A percentile compares a stretch with the other conserved stretches of the same genome.
phyloP scores from a whole-genome alignment of 1,284 basidiomycete genomes.

The Athelia sp. region DNA sequence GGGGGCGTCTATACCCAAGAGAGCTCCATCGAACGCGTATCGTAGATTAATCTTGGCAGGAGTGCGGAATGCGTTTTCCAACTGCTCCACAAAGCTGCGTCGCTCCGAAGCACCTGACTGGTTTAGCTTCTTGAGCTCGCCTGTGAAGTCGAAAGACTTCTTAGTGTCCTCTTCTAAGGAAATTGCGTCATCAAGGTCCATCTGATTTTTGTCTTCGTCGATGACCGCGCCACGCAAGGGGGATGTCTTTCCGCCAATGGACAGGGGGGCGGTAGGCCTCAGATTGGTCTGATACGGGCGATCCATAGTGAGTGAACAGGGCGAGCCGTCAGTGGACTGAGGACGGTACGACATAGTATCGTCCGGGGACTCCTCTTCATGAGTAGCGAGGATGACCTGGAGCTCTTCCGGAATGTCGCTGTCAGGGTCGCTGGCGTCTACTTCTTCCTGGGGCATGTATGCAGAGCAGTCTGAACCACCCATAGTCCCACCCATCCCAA shows the following conservation, averaged over 20 bases:
- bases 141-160: constrained; percentile 83
- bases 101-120: constrained; percentile 65
- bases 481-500: constrained; percentile 64
- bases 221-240: constrained; percentile 41
- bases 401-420: constrained; percentile 76
- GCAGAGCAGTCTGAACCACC: constrained; percentile 47
- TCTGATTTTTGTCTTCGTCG: constrained; percentile 39
- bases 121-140: constrained; percentile 67
- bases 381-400: constrained; percentile 54
- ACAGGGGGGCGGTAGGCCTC: constrained; percentile 31
- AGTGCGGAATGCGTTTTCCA: constrained; percentile 74
- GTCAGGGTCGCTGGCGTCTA: constrained; percentile 54
- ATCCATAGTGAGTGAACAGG: constrained; percentile 29
- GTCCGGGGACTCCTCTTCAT: constrained; percentile 30
- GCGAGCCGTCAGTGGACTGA: constrained; percentile 19
- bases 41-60: constrained; percentile 60
- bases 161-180: constrained; percentile 61
- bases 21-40: constrained; percentile 25
- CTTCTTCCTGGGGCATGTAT: constrained; percentile 32
- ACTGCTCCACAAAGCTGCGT: constrained; percentile 76
- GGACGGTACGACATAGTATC: constrained; percentile 39
- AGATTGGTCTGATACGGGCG: background rate
- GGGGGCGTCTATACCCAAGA: constrained; percentile 29
- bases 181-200: constrained; percentile 39
- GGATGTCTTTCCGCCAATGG: constrained; percentile 22